A percentile compares a stretch with the other conserved stretches of the same genome.
phyloP scores from a whole-genome alignment of 805 yeast genomes.

The Zygosaccharomyces bailii region DNA sequence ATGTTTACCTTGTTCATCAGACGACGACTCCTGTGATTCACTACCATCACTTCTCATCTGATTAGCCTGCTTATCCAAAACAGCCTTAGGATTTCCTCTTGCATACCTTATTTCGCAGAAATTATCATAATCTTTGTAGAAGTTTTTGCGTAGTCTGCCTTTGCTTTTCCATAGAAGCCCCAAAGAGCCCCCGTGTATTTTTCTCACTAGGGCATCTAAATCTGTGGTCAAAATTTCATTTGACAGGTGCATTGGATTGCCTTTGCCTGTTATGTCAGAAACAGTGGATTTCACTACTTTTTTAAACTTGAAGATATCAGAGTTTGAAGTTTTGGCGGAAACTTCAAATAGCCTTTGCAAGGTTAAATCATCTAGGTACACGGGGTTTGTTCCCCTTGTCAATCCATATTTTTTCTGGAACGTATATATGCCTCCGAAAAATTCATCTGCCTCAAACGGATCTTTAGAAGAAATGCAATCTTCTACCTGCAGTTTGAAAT shows the following conservation, averaged over 20 bases:
- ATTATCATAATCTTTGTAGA: conserved; percentile 10
- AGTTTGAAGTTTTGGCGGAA: conserved; percentile 43
- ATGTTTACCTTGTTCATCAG: conserved; percentile 14
- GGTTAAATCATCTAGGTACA: conserved; percentile 57
- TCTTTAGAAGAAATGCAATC: conserved; percentile 68
- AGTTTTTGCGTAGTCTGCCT: conserved; percentile 40
- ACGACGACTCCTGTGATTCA: conserved; percentile 13
- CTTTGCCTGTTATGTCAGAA: conserved; percentile 54
- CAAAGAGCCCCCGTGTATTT: conserved; percentile 36
- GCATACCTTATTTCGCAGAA: conserved; percentile 19
- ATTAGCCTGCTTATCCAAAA: conserved; percentile 17
- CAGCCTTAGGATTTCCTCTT: conserved; percentile 27
- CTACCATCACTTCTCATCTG: conserved; percentile 12
- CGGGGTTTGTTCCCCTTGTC: conserved; percentile 37
- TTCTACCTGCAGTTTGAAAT: conserved; percentile 59
- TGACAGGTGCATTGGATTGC: conserved; percentile 35
- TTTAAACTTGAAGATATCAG: conserved; percentile 50
- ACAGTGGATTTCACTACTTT: conserved; percentile 71
- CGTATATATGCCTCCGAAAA: conserved; percentile 62
- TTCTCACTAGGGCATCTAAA: conserved; percentile 32
- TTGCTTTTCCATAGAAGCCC: conserved; percentile 49
- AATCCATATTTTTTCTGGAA: conserved; percentile 72
- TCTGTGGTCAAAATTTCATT: conserved; percentile 41
- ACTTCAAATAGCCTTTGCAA: conserved; percentile 45
- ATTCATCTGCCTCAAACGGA: conserved; percentile 71